Base-by-base conservation (phyloP, 2,329 filamentous ascomycete species). In the Ascochyta fabae region DNA sequence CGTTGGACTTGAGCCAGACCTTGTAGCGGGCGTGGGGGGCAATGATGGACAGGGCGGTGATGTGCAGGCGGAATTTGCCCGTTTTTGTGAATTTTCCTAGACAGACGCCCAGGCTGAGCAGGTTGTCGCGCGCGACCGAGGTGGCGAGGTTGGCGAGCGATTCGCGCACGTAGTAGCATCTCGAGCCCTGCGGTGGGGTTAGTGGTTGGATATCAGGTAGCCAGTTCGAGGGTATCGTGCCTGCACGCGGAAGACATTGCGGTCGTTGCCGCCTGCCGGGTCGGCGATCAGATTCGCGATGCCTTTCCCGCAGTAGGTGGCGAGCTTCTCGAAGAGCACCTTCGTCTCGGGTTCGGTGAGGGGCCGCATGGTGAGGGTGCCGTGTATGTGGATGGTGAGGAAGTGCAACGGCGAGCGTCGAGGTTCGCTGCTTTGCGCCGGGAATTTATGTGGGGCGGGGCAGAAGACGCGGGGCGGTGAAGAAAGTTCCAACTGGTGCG, bases 51-150 rank as follows among this genome's bases (percentile, higher is more conserved):
- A 99, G 83, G n/a, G 85, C 90, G 1, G 94, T 98, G 72, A 98
- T 91, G 80, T 97, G 93, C 51, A 99, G 83, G 48, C 94, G 83
- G 81, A 99, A 98, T 77, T 98, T 97, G 61, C 92, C 92, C 4
- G 92, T 91, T 82, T 97, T 98, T 59, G 93, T 97, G 80, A 97
- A 96, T 75, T 97, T 96, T 70, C 92, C 92, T 12, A 98, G 79
- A 74, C 93, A 97, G 23, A 89, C 94, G 24, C 94, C 94, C n/a
- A 96, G 81, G 0, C 89, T 93, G 47, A 97, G 85, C 1, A 98
- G 85, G 72, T 88, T 89, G 65, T 91, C 88, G 66, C 92, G 88
- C 34, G 90, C 85, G 62, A 98, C 86, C 22, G 89, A 92, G 4
- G 91, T 96, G 29, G 95, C 93, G 35, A 98, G 81, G 77, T 98